Base-by-base conservation (phyloP, 106 monocot species). In the Dendrobium catenatum region DNA sequence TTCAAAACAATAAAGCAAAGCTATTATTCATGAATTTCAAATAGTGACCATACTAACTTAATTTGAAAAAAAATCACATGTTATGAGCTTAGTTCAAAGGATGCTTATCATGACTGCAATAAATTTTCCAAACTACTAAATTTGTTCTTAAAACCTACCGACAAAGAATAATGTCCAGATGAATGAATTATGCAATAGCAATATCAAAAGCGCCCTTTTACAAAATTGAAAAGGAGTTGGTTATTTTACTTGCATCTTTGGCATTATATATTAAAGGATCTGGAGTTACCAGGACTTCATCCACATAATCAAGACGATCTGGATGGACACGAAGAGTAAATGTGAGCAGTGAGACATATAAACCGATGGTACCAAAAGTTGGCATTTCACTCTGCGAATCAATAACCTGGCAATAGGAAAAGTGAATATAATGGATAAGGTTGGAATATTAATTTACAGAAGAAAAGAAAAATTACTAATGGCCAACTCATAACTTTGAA, bases 361-460 rank as follows among this genome's bases (percentile, higher is more conserved):
- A 83, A 43, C 85, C 82, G 64, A 99, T 90, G 55, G 90, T 87
- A 68, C 95, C 93, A 90, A 95, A 81, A 80, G 86, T 86, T 74
- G 99, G 91, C 99, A 99, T 95, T 64, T 99, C 99, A 85, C 83
- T 84, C 78, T 99, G 95, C 33, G 95, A 95, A 86, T 99, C 99
- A 78, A 99, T 95, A 41, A 99, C 99, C 99, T 99, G 87, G 41
- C 72, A 87, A 77, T 66, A 77, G 13, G 19, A 61, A 74, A 19
- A 22, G 11, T 15, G 13, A n/a, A 43, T 61, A 1, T n/a, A 61
- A 22, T 51, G 51, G n/a, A 61, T 5, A 61, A 61, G 61, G n/a
- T 5, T 9, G 5, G 61, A 61, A 61, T 24, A 61, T 4, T 22
- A 61, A 61, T n/a, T 61, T 16, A 58, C 58, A 58, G 58, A 4